A percentile compares a stretch with the other conserved stretches of the same genome.
phyloP scores from a whole-genome alignment of 306 rosid species.

The Vigna hirtella region DNA sequence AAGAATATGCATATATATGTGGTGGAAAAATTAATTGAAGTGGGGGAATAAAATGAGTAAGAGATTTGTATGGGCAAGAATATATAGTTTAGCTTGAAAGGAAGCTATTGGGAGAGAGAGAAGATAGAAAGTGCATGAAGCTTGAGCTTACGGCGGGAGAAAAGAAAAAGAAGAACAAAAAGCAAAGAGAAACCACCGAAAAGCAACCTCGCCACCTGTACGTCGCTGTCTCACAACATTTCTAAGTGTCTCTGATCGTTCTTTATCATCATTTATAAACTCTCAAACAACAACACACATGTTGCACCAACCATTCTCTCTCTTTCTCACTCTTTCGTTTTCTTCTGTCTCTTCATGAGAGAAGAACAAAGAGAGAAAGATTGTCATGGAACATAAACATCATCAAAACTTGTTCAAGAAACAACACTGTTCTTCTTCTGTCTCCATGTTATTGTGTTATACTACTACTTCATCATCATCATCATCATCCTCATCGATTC shows the following conservation, averaged over 20 bases:
- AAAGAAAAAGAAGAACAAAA: conserved; percentile 23
- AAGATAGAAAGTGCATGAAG: conserved; percentile 20
- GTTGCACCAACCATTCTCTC: neutral
- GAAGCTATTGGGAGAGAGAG: neutral
- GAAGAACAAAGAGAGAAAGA: neutral
- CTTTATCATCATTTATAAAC: conserved; percentile 12
- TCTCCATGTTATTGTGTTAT: neutral
- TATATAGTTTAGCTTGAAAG: conserved; percentile 37
- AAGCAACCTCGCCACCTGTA: conserved; percentile 30
- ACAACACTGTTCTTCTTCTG: neutral
- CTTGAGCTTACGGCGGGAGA: conserved; percentile 39
- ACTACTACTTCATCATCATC: neutral
- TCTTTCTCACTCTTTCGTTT: neutral
- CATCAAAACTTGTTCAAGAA: neutral
- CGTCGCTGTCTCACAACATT: neutral
- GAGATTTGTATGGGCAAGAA: conserved; percentile 31
- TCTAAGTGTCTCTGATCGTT: neutral
- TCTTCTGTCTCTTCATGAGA: conserved; percentile 9
- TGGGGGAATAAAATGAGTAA: neutral
- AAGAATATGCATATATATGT: too few species aligned
- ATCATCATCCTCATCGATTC: neutral
- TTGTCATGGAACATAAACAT: neutral
- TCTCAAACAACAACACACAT: neutral
- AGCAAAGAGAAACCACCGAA: conserved; percentile 33
- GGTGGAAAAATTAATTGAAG: neutral